Evolutionary conservation across 2,329 filamentous ascomycete species (phyloP), one percentile per base, ranked within the genome.

Genomic region (Arthrobotrys conoides): DNA sequence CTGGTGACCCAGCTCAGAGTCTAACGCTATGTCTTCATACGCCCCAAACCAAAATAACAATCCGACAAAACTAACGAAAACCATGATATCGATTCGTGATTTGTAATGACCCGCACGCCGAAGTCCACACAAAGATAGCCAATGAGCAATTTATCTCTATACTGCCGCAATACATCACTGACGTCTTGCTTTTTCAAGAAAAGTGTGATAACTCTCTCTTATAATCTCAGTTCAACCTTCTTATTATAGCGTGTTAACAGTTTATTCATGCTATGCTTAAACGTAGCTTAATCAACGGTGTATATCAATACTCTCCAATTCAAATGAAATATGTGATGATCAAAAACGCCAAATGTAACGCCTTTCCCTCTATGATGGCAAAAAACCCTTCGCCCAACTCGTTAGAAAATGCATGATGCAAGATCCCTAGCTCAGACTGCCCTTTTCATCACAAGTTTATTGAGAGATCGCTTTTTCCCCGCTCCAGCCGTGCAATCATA

Each of bases 401-500:
- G 22, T 10, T 53, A 30, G 10, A 38, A 2, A 14, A 1, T 2
- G 14, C 9, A 22, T 30, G 2, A 10, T 22, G 18, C 24, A 33
- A 16, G 18, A 14, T 20, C 22, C 6, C 33, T n/a, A n/a, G n/a
- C 53, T 41, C 10, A 59, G 2, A 59, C 18, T 8, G 24, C 20
- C 14, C 36, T 44, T 18, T 61, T 61, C 36, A 27, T n/a, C 5
- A 16, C 0, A n/a, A 61, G 22, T 5, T 61, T n/a, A 41, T 49
- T 18, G 1, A 70, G n/a, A 36, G 53, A 57, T 2, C 57, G 33
- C 27, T 44, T 65, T 16, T 41, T 49, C 5, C 12, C 36, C 10
- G n/a, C 27, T 12, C 51, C 57, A 33, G 14, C 22, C 0, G 10
- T 27, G 20, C 73, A 77, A 5, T 71, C 61, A 30, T 71, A 77